phyloP scores from a whole-genome alignment of 768 basidiomycete species.

The Suillus hirtellus region DNA sequence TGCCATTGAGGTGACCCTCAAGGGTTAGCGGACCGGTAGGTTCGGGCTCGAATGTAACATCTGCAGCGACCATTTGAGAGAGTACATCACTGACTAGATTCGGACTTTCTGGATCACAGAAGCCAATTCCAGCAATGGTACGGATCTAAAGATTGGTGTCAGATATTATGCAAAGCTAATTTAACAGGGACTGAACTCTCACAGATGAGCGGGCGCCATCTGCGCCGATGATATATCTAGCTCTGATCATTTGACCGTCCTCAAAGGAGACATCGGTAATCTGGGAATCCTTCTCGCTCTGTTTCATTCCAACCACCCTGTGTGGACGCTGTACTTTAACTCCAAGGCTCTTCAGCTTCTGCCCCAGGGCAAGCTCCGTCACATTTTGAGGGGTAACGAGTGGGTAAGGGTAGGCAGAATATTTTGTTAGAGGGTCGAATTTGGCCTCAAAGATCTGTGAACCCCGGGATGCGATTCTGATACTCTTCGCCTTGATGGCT shows the following conservation, averaged over 20 bases:
- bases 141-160: slow-evolving; percentile 39
- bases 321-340: slow-evolving; percentile 39
- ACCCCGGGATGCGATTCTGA: slow-evolving; percentile 34
- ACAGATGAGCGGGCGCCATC: slow-evolving; percentile 52
- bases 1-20: slow-evolving; percentile 22
- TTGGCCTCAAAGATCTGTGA: slow-evolving; percentile 29
- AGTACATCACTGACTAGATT: slow-evolving; percentile 23
- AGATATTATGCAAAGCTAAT: background rate
- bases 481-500: slow-evolving; percentile 27
- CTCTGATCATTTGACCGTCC: slow-evolving; percentile 41
- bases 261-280: slow-evolving; percentile 46
- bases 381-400: slow-evolving; percentile 45
- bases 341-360: slow-evolving; percentile 33
- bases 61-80: slow-evolving; percentile 46
- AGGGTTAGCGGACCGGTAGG: slow-evolving; percentile 14
- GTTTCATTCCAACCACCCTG: slow-evolving; percentile 40
- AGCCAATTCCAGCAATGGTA: slow-evolving; percentile 39
- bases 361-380: slow-evolving; percentile 42
- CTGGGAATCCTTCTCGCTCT: slow-evolving; percentile 26
- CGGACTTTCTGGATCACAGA: slow-evolving; percentile 42
- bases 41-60: slow-evolving; percentile 40
- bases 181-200: slow-evolving; percentile 12
- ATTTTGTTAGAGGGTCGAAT: slow-evolving; percentile 35
- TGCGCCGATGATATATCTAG: slow-evolving; percentile 51
- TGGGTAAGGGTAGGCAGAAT: slow-evolving; percentile 47